A percentile compares a stretch with the other conserved stretches of the same genome.
Evolutionary conservation across 352 stramenopile genomes (phyloP).

Genomic region (Pythium insidiosum): DNA sequence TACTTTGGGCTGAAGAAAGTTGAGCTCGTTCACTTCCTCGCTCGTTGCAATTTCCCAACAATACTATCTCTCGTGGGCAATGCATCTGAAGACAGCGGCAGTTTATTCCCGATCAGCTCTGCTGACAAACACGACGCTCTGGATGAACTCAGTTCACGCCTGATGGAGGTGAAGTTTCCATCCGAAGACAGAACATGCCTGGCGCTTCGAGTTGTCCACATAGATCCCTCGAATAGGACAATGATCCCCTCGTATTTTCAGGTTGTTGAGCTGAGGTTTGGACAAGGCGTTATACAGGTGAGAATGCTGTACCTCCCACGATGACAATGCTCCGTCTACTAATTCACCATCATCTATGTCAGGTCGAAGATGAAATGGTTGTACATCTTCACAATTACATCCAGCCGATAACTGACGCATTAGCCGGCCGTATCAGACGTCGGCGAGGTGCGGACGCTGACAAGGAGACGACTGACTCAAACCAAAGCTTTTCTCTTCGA

Average conservation of each 20-base stretch:
- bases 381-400: constrained; percentile 9
- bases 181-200: constrained; percentile 20
- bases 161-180: constrained; percentile 41
- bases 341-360: neutral
- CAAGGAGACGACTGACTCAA: too few species aligned
- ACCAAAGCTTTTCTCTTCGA: too few species aligned
- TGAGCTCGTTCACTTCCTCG: constrained; percentile 64
- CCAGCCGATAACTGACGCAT: constrained; percentile 9
- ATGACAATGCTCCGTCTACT: neutral
- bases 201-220: constrained; percentile 39
- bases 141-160: constrained; percentile 12
- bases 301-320: neutral
- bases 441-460: too few species aligned
- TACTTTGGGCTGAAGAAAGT: constrained; percentile 37
- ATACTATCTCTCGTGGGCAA: constrained; percentile 33
- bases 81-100: constrained; percentile 5
- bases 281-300: constrained; percentile 66
- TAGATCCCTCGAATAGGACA: constrained; percentile 34
- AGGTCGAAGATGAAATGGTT: constrained; percentile 23
- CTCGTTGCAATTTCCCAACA: constrained; percentile 65
- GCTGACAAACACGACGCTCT: constrained; percentile 29
- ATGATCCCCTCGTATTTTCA: constrained; percentile 59
- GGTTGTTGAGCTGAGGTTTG: constrained; percentile 45
- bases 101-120: constrained; percentile 10
- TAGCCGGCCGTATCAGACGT: too few species aligned